Evolutionary conservation across 2,329 filamentous ascomycete species (phyloP), one percentile per base, ranked within the genome.

Genomic region (Neophaeococcomyces aloes): DNA sequence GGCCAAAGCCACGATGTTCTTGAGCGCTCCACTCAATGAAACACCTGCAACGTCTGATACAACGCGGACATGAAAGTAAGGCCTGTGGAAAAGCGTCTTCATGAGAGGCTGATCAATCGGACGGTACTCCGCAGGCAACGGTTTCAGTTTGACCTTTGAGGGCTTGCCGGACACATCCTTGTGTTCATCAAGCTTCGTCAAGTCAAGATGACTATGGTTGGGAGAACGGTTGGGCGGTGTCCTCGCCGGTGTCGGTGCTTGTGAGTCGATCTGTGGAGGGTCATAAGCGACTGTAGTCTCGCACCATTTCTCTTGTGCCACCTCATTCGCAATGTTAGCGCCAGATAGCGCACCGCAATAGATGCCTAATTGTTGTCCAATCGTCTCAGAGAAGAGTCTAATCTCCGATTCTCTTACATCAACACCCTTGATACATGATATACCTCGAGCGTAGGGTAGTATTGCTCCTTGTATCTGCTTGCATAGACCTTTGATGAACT

Each of bases 351-450:
- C 89, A 58, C 91, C 91, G 58, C 88, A 94, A 71, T 98, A 98
- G 62, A 98, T 98, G 49, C 84, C 86, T 15, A 98, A 74, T 23
- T 83, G 81, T 61, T 86, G 79, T 45, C 88, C 88, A 59, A 98
- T 98, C 63, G 83, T 86, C 67, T 98, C 91, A 43, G 85, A 93
- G 69, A 98, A 95, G 43, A 98, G 75, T 57, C 80, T 81, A 55
- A 96, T 80, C 44, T 84, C 86, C 39, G 85, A 79, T 57, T 89
- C 83, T 3, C 83, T 81, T 27, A 98, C 91, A 55, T 94, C 84
- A 49, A 98, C 88, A 55, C 91, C 91, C 72, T 98, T 98, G 69
- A 96, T 95, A 66, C 91, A 98, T 61, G 86, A 94, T 59, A 98
- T 87, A 47, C 87, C 91, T 50, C 93, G 79, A 19, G 91, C 89